Evolutionary conservation across 2,329 filamentous ascomycete species (phyloP), one percentile per base, ranked within the genome.

Genomic region (Aspergillus sp.): DNA sequence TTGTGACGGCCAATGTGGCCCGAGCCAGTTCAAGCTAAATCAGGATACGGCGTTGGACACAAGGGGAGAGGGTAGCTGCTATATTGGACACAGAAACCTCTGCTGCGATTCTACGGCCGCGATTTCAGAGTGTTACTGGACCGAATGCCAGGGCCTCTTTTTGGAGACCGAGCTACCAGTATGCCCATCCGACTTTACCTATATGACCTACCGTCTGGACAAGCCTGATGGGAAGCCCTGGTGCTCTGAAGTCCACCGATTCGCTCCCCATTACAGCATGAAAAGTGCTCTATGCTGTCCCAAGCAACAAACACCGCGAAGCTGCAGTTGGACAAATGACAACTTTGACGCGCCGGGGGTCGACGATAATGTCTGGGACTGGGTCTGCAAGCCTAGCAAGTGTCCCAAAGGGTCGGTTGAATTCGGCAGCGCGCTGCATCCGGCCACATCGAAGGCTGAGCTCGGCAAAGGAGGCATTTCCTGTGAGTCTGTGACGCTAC

Each of bases 141-240:
- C 64, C 6, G 60, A 53, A 35, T 68, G 64, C 53, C 54, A 67
- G 43, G 66, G 64, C 6, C 63, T 52, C 6, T 45, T 61, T 15
- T 39, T 17, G 2, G 35, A 37, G 5, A 35, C 23, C 5, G 33
- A 46, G 14, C 33, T 39, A 21, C 23, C 56, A 11, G 45, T 2
- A 11, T 64, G 60, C 43, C 49, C 52, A 15, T 15, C 41, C 2
- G 52, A 55, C 23, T 48, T 43, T 17, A 53, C 53, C 9, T 55
- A 47, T 24, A 39, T 61, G 33, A 61, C 62, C 14, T 59, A 24
- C 24, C 60, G 62, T n/a, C 58, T 52, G 17, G 62, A 64, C 50
- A 52, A 62, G 41, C 55, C 57, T 11, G 46, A 59, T 21, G 55
- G 62, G 14, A 52, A 45, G 41, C 52, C 23, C 3, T 55, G 43